Evolutionary conservation across 352 stramenopile species (phyloP), one percentile per base, ranked within the genome.

Genomic region (Phytophthora pinifolia): DNA sequence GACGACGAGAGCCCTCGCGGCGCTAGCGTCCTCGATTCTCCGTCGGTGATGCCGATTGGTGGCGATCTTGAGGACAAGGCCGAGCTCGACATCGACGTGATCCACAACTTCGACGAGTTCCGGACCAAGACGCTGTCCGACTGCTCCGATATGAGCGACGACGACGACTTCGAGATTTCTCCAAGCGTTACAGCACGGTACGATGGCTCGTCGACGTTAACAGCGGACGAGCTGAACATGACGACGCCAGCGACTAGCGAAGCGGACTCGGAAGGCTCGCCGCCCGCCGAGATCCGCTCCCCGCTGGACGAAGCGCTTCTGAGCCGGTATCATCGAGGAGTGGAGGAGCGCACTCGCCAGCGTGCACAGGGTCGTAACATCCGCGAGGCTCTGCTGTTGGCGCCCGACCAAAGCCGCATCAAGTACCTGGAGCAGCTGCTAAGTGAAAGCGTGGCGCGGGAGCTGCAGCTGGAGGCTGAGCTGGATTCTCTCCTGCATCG

Each of bases 391-490:
- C 67, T 94, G 37, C 65, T 81, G 39, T 74, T 88, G 57, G 80
- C 80, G 5, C 82, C 84, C 0, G 83, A 92, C 47, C 78, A 91
- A 62, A 91, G 73, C 48, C 85, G 83, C 30, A 91, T 95, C 65
- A 92, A 92, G 72, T 95, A 92, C 48, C 54, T 95, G 43, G 83
- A 95, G 60, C 81, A 95, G 57, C 50, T 95, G 36, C 56, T 95
- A 17, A 88, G 74, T 25, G 83, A 95, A 47, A 93, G 83, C 48
- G 72, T 95, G 4, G 85, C 83, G 31, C 80, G 85, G 25, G 85
- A 95, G 61, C 59, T 95, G 41, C 83, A 93, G 53, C 69, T 95
- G 4, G 85, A 95, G 35, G 78, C 80, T 6, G 80, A 94, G 46
- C 59, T 94, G 20, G 76, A 88, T 56, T 87, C 79, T 17, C 50